Evolutionary conservation across 139 green algal species (phyloP), one percentile per base, ranked within the genome.

Genomic region (Closterium sp.): DNA sequence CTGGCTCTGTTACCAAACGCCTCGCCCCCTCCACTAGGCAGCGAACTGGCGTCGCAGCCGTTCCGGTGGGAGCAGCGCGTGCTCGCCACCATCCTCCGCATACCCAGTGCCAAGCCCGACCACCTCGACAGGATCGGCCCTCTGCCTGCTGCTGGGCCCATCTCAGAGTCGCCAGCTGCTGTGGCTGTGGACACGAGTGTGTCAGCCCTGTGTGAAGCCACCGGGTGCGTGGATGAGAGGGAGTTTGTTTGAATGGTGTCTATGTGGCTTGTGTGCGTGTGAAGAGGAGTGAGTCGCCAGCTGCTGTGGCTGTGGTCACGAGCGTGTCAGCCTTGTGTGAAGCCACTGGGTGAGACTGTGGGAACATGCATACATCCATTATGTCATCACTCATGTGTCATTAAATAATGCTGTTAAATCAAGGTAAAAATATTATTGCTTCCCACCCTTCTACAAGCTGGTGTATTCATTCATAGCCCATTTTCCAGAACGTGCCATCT

Each of bases 1-100:
- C 29, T 88, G 85, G 85, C 7, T 10, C 50, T 70, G 0, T 10
- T 42, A 42, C 34, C 34, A 42, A 6, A 4, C 0, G 9, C 34
- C 34, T 10, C 6, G 4, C 9, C 34, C 34, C 34, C 1, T 4
- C 34, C 34, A 42, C 34, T 6, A 42, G 34, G 34, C 34, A 6
- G 34, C 21, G 91, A 93, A 10, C 45, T 93, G 21, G 31, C 84
- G 1, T 79, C 45, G 70, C 86, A 93, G 91, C 91, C 91, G 29
- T 93, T 93, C 88, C 27, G 91, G 28, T 93, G 91, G 91, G 91
- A 93, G 31, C 91, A 93, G 91, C 87, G 91, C 6, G 86, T 93
- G 34, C 91, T 93, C 24, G 45, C 91, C 31, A 91, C 87, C 73
- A 31, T 93, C 86, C 91, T 93, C 9, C 50, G 50, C 50, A 70